Conservation (phyloP, 2,329 filamentous ascomycete genomes). For the Ophiostoma quercus region DNA sequence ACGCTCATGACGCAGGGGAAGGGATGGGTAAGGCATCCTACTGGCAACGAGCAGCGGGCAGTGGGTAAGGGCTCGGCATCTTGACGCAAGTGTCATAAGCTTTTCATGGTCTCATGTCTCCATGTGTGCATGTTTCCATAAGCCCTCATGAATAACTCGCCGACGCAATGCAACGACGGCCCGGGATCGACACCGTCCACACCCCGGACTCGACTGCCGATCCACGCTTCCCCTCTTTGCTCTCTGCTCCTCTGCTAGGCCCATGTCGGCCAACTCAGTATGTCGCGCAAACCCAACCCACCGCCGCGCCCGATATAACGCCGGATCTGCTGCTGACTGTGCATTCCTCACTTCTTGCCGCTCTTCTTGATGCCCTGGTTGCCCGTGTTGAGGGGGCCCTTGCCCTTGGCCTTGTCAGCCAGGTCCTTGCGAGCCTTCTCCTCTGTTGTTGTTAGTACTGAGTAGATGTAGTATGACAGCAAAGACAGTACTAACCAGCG, state of each 20-base stretch:
- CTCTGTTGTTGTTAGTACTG: slow-evolving; percentile 43
- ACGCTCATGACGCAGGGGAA: background rate
- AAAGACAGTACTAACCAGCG: slow-evolving; percentile 56
- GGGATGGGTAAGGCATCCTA: background rate
- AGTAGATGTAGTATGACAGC: background rate
- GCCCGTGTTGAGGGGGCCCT: slow-evolving; percentile 81
- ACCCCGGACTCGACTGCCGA: background rate
- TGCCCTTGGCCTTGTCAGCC: slow-evolving; percentile 75
- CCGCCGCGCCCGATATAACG: slow-evolving; percentile 7
- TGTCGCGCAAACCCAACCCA: background rate
- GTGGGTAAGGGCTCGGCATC: slow-evolving; percentile 6
- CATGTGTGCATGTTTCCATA: too few relatives aligned
- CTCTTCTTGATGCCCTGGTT: slow-evolving; percentile 95
- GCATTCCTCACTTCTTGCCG: slow-evolving; percentile 68
- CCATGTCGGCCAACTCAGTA: background rate
- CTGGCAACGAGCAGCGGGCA: background rate
- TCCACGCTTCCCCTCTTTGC: slow-evolving; percentile 7
- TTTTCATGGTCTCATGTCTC: background rate
- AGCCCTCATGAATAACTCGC: background rate
- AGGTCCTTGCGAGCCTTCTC: slow-evolving; percentile 82
- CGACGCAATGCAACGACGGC: slow-evolving; percentile 9
- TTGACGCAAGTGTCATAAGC: background rate
- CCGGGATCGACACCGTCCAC: slow-evolving; percentile 7
- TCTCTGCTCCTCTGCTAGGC: background rate
- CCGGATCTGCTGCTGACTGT: background rate